Evolutionary conservation across 2,329 filamentous ascomycete species (phyloP), one percentile per base, ranked within the genome.

Genomic region (Thielaviopsis musarum): DNA sequence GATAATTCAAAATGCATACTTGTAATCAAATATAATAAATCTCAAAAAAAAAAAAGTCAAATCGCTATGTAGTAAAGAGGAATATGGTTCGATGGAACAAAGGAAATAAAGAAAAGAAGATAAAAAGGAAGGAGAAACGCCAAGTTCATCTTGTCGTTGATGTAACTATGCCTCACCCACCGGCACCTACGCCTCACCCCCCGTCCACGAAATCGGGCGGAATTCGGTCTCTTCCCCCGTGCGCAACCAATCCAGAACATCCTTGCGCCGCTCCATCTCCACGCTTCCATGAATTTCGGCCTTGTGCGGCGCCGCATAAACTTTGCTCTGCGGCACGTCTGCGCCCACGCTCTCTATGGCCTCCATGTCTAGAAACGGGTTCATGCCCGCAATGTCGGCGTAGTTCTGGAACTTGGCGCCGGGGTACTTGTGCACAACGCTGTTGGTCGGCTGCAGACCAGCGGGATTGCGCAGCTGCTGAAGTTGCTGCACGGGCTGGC

Each of bases 371-470:
- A 54, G 57, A 38, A 61, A 64, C 13, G 62, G 62, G 22, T 64
- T 64, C 13, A 54, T 21, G 34, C 30, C 52, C 1, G 62, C 61
- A 48, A 64, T 61, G 19, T 64, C 61, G 15, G 61, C 56, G 53
- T 64, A 64, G 56, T 64, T 57, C 54, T 64, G 62, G 30, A 61
- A 41, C 21, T 62, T 57, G 22, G 62, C 62, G 21, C 54, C n/a
- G 21, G 62, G 62, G 49, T 64, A 62, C 57, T 59, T 59, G 51
- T 28, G 56, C 22, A 64, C 57, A 6, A 64, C 57, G 48, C 61
- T 62, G 10, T 59, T 45, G 10, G 48, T 26, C 48, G 60, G 52
- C 19, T 57, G 52, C 53, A 59, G 21, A 10, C 15, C 34, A 30
- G 21, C 24, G 30, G 56, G 49, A 15, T 15, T 19, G 13, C 49